Base-by-base conservation (phyloP, 768 basidiomycete genomes). In the Dictyophora rubrovolvata region DNA sequence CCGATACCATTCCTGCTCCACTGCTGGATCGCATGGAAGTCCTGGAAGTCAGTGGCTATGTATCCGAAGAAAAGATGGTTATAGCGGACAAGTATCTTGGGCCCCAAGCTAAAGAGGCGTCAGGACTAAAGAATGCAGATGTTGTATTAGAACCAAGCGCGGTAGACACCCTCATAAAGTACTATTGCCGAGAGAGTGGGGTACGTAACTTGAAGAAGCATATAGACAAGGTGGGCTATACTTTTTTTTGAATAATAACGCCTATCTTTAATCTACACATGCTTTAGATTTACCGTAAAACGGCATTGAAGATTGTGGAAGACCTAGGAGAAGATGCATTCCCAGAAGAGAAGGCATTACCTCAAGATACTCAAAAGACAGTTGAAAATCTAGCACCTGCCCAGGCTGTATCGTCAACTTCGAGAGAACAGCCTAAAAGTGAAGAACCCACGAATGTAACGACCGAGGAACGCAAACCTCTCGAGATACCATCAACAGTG, bases 161-260 rank as follows among this genome's bases (percentile, higher is more conserved):
- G 0, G 85, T 98, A 49, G 91, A 94, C 64, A 74, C 82, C 11
- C 78, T 99, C 55, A 98, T 99, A 74, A 89, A 94, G 69, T 97
- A 93, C 70, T 98, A 98, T 71, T 94, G 92, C 69, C 81, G 96
- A 21, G 96, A 99, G 75, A 95, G 92, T 65, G 96, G 96, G 48
- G 96, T 99, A 33, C 78, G 96, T 53, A 93, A 93, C 68, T 68
- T 99, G 69, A 98, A 98, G 84, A 98, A 99, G 73, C 89, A 94
- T 66, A 95, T 99, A 56, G 95, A 99, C 68, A 98, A 98, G 84
- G 93, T 92, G 61, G 1, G 67, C 18, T 14, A 28, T 17, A 0
- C 23, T 7, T 18, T 21, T n/a, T 48, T 20, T 34, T 11, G 16
- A n/a, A 16, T 35, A 18, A 17, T 47, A 14, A 5, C 56, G 23